Conservation (phyloP, 2,329 filamentous ascomycete genomes). For the Pestalotiopsis sp. region DNA sequence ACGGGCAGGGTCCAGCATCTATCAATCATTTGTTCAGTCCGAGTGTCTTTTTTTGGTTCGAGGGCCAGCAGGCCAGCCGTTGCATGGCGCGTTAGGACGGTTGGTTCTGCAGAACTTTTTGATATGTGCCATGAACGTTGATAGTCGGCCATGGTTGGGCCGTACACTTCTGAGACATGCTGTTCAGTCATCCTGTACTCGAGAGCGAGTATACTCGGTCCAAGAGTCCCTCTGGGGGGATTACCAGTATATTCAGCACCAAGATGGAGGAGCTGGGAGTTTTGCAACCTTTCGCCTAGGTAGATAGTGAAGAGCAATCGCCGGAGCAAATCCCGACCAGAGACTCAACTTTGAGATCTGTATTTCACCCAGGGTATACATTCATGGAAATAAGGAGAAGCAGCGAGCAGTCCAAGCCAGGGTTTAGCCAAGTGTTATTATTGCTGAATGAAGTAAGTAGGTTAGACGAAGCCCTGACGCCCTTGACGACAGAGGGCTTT, state of each 20-base stretch:
- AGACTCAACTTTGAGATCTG: neutral
- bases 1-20: neutral
- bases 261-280: neutral
- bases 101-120: neutral
- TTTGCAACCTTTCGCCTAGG: neutral
- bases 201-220: neutral
- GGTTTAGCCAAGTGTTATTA: neutral
- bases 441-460: neutral
- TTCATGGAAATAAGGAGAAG: neutral
- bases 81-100: neutral
- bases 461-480: neutral
- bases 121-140: too few species aligned
- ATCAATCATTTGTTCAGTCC: neutral
- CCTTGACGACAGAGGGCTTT: neutral
- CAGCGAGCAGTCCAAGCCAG: neutral
- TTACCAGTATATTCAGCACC: too few species aligned
- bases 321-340: neutral
- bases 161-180: too few species aligned
- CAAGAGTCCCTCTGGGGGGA: neutral
- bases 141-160: too few species aligned
- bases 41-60: neutral
- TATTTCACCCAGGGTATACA: neutral
- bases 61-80: neutral
- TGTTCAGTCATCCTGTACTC: too few species aligned
- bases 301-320: neutral